phyloP scores from a whole-genome alignment of 768 basidiomycete species.

The Chalciporus piperatus region DNA sequence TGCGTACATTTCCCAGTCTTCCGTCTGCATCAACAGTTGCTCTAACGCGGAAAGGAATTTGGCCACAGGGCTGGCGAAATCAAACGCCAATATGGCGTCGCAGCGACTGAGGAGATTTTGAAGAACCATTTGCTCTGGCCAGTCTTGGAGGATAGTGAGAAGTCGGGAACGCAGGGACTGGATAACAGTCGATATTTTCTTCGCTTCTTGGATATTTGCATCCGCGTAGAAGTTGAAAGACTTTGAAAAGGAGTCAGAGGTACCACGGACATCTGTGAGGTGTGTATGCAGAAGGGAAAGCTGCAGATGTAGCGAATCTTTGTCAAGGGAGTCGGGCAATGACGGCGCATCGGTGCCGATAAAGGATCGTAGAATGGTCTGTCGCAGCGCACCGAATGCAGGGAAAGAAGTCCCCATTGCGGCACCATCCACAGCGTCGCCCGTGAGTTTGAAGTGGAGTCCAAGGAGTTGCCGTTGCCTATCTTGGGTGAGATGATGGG shows the following conservation, averaged over 20 bases:
- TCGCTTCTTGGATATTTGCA: slow-evolving; percentile 68
- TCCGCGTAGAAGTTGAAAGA: slow-evolving; percentile 80
- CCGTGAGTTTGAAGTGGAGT: slow-evolving; percentile 49
- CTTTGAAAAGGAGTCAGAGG: slow-evolving; percentile 14
- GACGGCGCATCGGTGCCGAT: slow-evolving; percentile 28
- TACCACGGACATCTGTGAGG: slow-evolving; percentile 30
- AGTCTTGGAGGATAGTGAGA: slow-evolving; percentile 60
- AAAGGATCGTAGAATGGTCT: slow-evolving; percentile 32
- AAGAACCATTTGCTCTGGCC: slow-evolving; percentile 99
- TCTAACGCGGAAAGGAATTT: slow-evolving; percentile 81
- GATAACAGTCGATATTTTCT: slow-evolving; percentile 56
- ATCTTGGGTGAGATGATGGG: slow-evolving; percentile 30
- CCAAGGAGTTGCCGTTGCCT: slow-evolving; percentile 37
- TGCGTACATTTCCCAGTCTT: slow-evolving; percentile 98
- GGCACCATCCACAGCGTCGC: neutral
- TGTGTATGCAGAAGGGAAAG: slow-evolving; percentile 47
- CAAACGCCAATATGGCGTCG: slow-evolving; percentile 57
- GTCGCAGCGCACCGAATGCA: slow-evolving; percentile 35
- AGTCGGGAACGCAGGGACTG: slow-evolving; percentile 52
- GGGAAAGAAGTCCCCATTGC: slow-evolving; percentile 1
- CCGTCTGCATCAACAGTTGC: slow-evolving; percentile 78
- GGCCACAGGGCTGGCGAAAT: slow-evolving; percentile 71
- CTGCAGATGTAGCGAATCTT: slow-evolving; percentile 48
- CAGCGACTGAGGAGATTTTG: slow-evolving; percentile 77
- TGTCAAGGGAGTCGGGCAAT: slow-evolving; percentile 48